A percentile compares a stretch with the other conserved stretches of the same genome.
phyloP scores from a whole-genome alignment of 2,329 filamentous ascomycete genomes.

The Xylariaceae sp. region DNA sequence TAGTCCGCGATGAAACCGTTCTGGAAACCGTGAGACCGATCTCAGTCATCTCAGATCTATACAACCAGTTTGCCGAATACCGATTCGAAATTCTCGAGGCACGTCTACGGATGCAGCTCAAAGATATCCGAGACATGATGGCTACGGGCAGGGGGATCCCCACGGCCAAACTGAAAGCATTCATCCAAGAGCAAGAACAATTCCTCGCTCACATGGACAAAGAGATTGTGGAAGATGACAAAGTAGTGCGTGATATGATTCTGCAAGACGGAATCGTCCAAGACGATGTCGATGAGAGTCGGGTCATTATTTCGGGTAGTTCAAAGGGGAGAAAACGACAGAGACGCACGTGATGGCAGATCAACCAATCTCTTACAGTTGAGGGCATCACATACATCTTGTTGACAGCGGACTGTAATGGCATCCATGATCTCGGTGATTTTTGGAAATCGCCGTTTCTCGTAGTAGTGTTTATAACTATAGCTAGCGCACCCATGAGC shows the following conservation, averaged over 20 bases:
- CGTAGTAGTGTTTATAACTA: too few relatives aligned
- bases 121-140: slow-evolving; percentile 36
- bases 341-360: slow-evolving; percentile 3
- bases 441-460: too few relatives aligned
- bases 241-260: background rate
- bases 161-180: slow-evolving; percentile 29
- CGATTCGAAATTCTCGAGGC: slow-evolving; percentile 60
- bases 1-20: slow-evolving; percentile 55
- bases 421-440: background rate
- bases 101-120: slow-evolving; percentile 45
- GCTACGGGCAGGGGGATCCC: slow-evolving; percentile 25
- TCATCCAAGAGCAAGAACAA: slow-evolving; percentile 31
- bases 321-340: slow-evolving; percentile 6
- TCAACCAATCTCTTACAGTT: too few relatives aligned
- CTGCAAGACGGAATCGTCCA: slow-evolving; percentile 18
- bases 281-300: slow-evolving; percentile 24
- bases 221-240: slow-evolving; percentile 30
- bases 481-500: too few relatives aligned
- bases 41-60: slow-evolving; percentile 54
- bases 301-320: slow-evolving; percentile 15
- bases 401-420: too few relatives aligned
- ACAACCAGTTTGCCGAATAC: slow-evolving; percentile 59
- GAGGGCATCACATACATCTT: too few relatives aligned
- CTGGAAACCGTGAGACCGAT: slow-evolving; percentile 57
- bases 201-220: slow-evolving; percentile 33